Conservation (phyloP, 2,329 filamentous ascomycete species). For the Aspergillus luchuensis region DNA sequence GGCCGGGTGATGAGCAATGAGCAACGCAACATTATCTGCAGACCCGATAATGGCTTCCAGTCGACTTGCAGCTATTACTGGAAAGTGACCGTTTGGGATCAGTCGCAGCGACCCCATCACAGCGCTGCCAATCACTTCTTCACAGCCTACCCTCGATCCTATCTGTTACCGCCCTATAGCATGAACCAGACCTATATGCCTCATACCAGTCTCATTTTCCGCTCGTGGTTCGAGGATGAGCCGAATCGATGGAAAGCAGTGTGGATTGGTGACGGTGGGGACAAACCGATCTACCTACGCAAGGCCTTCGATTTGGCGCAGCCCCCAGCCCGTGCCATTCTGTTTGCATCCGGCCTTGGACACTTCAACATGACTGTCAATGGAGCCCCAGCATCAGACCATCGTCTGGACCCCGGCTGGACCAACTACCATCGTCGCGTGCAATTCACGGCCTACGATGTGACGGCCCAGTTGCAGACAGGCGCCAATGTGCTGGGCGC, state of each 20-base stretch:
- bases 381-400: conserved; percentile 22
- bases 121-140: conserved; percentile 26
- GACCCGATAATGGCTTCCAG: conserved; percentile 18
- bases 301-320: conserved; percentile 20
- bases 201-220: conserved; percentile 27
- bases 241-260: conserved; percentile 28
- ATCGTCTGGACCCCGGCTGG: conserved; percentile 29
- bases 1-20: conserved; percentile 22
- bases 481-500: conserved; percentile 42
- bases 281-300: conserved; percentile 28
- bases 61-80: conserved; percentile 26
- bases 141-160: conserved; percentile 24
- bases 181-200: conserved; percentile 34
- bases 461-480: conserved; percentile 36
- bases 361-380: conserved; percentile 30
- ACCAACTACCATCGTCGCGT: conserved; percentile 28
- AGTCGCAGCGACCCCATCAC: conserved; percentile 6
- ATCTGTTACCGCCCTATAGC: conserved; percentile 27
- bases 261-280: conserved; percentile 29
- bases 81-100: conserved; percentile 26
- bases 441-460: conserved; percentile 49
- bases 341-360: conserved; percentile 28
- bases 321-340: conserved; percentile 17
- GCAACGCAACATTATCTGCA: conserved; percentile 29
- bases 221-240: conserved; percentile 29